Conservation (phyloP, 768 basidiomycete species). For the Hygrophorus pudorinus region DNA sequence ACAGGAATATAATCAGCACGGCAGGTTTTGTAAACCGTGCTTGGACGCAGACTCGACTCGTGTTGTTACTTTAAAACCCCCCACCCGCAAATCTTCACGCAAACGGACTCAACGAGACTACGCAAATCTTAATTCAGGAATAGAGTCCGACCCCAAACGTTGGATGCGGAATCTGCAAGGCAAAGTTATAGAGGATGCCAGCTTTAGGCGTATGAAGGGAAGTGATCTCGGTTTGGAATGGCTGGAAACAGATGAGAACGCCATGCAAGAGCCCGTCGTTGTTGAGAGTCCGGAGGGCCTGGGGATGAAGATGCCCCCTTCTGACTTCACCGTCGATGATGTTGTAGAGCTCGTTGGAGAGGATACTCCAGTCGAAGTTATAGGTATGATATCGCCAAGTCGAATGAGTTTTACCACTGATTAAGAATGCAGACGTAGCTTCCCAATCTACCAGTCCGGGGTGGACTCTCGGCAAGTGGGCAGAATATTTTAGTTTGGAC, state of each 20-base stretch:
- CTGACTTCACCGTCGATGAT: conserved; percentile 64
- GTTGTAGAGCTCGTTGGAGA: conserved; percentile 75
- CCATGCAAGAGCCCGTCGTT: conserved; percentile 77
- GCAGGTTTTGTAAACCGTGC: conserved; percentile 66
- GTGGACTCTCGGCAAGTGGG: conserved; percentile 91
- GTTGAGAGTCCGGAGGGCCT: conserved; percentile 71
- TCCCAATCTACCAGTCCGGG: conserved; percentile 77
- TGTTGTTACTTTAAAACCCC: conserved; percentile 63
- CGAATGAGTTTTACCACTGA: not conserved
- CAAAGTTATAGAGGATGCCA: conserved; percentile 50
- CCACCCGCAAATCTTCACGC: conserved; percentile 72
- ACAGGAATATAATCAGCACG: conserved; percentile 4
- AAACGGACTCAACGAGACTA: conserved; percentile 72
- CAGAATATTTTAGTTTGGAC: conserved; percentile 69
- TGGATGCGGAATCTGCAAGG: conserved; percentile 65
- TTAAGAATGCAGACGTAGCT: conserved; percentile 57
- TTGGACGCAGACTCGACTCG: conserved; percentile 48
- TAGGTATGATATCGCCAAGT: conserved; percentile 43
- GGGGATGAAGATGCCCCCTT: conserved; percentile 82
- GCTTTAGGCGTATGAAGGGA: conserved; percentile 61
- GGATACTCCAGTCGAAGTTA: conserved; percentile 79
- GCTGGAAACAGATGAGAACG: conserved; percentile 61
- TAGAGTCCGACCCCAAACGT: conserved; percentile 51
- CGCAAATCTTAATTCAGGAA: conserved; percentile 59
- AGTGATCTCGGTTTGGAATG: conserved; percentile 60